Conservation (phyloP, 2,329 filamentous ascomycete genomes). For the Colletotrichum sp. region DNA sequence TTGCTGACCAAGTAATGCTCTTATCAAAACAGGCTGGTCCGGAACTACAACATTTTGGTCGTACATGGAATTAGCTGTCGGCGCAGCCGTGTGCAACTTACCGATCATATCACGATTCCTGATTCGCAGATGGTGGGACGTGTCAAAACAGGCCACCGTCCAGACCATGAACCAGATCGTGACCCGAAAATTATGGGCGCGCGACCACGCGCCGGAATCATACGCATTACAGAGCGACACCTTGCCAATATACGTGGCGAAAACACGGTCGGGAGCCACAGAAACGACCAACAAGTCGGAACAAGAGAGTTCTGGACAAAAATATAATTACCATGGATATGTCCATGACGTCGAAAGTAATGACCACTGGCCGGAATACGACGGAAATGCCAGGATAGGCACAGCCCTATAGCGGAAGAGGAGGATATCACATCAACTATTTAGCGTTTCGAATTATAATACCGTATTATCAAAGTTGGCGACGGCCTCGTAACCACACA, state of each 20-base stretch:
- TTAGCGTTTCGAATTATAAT: neutral
- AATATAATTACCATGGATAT: neutral
- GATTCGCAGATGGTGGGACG: neutral
- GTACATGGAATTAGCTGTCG: neutral
- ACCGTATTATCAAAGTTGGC: neutral
- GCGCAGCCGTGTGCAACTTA: constrained; percentile 1
- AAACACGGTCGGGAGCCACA: neutral
- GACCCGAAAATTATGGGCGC: neutral
- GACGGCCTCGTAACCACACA: neutral
- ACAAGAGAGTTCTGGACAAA: neutral
- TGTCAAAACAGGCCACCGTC: neutral
- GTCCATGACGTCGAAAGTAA: neutral
- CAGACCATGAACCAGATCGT: neutral
- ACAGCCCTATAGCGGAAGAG: neutral
- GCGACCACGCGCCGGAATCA: neutral
- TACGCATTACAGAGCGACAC: neutral
- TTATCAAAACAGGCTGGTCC: neutral
- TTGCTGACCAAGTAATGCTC: neutral
- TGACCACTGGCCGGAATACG: neutral
- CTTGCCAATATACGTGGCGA: neutral
- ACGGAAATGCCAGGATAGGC: neutral
- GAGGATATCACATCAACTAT: neutral
- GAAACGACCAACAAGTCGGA: neutral
- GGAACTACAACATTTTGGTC: neutral
- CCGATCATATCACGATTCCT: neutral